Base-by-base conservation (phyloP, 116 monocot species). In the Dioscorea cayenensis region DNA sequence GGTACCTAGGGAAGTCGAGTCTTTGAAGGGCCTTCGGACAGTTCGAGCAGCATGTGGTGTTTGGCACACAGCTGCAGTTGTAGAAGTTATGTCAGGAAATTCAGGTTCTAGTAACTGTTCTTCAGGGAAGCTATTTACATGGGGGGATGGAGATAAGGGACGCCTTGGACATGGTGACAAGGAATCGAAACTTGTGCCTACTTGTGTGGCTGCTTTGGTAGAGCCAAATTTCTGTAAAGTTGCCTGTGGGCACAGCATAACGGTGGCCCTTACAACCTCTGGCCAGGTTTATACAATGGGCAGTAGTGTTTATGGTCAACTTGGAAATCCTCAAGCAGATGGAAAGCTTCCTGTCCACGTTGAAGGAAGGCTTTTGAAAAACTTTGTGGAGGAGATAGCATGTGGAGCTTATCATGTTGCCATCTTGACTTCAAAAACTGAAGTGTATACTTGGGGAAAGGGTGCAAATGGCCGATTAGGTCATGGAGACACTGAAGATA, bases 361-460 rank as follows among this genome's bases (percentile, higher is more conserved):
- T 63, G 92, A 92, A 86, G 90, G 88, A 43, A 96, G 84, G 80
- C 84, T 96, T 28, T 62, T 74, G 20, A 90, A 86, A 72, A 82
- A 79, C 68, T 92, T 90, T 70, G 88, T 96, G 11, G 96, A 92
- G 67, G 96, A 96, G 75, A 90, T 96, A 71, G 84, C 88, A 13
- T 92, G 96, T 80, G 96, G 96, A 68, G 90, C 92, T 68, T 92
- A 92, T 84, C 96, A 96, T 86, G 83, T 96, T 62, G 96, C 96
- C 19, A 90, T 88, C 32, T 67, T 96, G 79, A 96, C 96, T 70
- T 92, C 92, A 61, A 87, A 84, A 81, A 92, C 88, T 63, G 96
- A 96, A 75, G 92, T 96, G 36, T 96, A 96, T 71, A 96, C 97
- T 11, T 97, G 97, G 97, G 97, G 97, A 49, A 97, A 93, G 79